These are phyloP conservation scores for Ceratocystis huliohia DNA, from an alignment of 2,329 filamentous ascomycete genomes.

Conservation along the genomic window DNA sequence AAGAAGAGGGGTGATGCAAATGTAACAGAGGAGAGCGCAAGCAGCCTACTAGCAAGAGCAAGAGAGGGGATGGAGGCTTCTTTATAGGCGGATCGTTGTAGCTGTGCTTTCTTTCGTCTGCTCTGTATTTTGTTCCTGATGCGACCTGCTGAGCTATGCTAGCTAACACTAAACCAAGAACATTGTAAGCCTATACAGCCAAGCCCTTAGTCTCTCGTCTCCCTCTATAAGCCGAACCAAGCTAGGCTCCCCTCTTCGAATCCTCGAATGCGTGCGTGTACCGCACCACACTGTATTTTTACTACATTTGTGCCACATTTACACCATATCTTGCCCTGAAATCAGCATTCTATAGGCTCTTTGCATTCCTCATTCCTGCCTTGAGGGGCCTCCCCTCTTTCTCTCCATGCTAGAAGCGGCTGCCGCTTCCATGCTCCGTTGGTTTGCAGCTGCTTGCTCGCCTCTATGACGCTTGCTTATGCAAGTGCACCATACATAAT, in stretches of 20 bases:
- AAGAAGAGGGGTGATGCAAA: not conserved
- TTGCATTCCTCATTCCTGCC: not conserved
- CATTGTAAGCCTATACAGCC: not conserved
- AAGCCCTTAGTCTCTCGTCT: not conserved
- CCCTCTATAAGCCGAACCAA: constrained; percentile 1
- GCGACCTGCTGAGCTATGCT: not conserved
- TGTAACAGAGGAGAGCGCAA: not conserved
- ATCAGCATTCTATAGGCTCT: not conserved
- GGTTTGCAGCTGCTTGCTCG: not conserved
- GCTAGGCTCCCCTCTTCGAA: not conserved
- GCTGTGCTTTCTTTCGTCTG: too few relatives aligned
- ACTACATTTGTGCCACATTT: not conserved
- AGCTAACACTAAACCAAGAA: not conserved
- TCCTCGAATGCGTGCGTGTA: not conserved
- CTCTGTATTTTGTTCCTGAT: not conserved
- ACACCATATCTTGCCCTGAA: not conserved
- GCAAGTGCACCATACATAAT: not conserved
- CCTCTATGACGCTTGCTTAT: not conserved
- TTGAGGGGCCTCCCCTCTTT: not conserved
- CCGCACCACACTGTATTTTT: not conserved
- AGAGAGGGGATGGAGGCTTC: not conserved
- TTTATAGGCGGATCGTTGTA: constrained; percentile 6
- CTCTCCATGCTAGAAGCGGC: not conserved
- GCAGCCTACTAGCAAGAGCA: not conserved
- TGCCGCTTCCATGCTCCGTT: not conserved